A percentile compares a stretch with the other conserved stretches of the same genome.
Evolutionary conservation across 2,329 filamentous ascomycete genomes (phyloP).

Genomic region (Myriosclerotinia duriaeana): DNA sequence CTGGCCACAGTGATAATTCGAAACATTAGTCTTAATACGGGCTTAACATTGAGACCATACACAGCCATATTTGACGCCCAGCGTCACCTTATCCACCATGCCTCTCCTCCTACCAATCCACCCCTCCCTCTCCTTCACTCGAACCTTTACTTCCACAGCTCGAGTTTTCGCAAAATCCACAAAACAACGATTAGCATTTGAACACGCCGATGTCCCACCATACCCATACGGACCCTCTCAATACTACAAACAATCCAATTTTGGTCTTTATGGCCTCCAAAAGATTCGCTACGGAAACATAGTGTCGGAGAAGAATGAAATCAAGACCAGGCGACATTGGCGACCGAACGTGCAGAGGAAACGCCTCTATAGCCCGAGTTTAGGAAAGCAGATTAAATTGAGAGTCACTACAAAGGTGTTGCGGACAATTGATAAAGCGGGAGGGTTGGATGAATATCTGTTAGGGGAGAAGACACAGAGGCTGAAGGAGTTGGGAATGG

Average conservation of each 20-base stretch:
- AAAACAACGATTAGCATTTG: slow-evolving; percentile 40
- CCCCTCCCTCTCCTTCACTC: slow-evolving; percentile 36
- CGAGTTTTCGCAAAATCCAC: slow-evolving; percentile 40
- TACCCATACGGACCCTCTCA: slow-evolving; percentile 72
- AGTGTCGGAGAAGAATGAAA: slow-evolving; percentile 64
- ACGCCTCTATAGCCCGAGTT: slow-evolving; percentile 62
- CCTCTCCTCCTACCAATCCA: slow-evolving; percentile 32
- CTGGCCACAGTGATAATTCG: not conserved
- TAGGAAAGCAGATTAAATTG: slow-evolving; percentile 64
- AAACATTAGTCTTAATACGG: not conserved
- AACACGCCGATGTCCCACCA: slow-evolving; percentile 47
- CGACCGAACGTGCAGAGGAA: slow-evolving; percentile 66
- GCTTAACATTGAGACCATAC: not conserved
- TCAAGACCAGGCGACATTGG: slow-evolving; percentile 72
- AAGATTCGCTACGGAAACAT: slow-evolving; percentile 79
- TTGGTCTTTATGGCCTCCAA: slow-evolving; percentile 67
- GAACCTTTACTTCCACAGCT: slow-evolving; percentile 40
- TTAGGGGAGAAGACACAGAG: slow-evolving; percentile 74
- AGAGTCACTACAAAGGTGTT: slow-evolving; percentile 69
- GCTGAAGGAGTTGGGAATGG: slow-evolving; percentile 82
- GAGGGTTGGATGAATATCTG: slow-evolving; percentile 89
- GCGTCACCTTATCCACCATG: slow-evolving; percentile 27
- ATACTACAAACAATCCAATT: slow-evolving; percentile 78
- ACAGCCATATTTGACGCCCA: not conserved
- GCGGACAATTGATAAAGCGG: slow-evolving; percentile 76